Evolutionary conservation across 768 basidiomycete species (phyloP).

Genomic region (Gyrodon lividus): DNA sequence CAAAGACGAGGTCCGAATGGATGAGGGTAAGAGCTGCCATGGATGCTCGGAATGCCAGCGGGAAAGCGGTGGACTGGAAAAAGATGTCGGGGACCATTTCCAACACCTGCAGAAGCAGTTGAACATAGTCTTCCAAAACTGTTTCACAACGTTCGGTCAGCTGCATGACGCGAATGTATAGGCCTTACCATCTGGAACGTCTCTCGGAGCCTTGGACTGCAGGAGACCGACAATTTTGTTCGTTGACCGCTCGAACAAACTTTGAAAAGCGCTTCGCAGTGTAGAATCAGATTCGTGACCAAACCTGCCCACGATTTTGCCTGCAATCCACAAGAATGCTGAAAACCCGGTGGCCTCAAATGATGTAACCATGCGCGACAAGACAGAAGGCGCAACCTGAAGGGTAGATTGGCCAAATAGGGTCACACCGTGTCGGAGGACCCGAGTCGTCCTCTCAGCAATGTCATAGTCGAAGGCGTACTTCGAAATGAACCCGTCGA

Average conservation of each 20-base stretch:
- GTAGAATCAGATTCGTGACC: constrained; percentile 60
- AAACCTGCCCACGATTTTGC: constrained; percentile 79
- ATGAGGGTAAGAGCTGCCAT: constrained; percentile 82
- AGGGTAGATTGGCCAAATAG: constrained; percentile 73
- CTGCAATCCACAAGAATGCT: constrained; percentile 91
- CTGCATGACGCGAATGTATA: not conserved
- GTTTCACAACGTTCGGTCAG: constrained; percentile 5
- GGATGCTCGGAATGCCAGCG: constrained; percentile 70
- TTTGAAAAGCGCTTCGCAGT: constrained; percentile 57
- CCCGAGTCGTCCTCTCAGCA: constrained; percentile 80
- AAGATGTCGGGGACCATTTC: constrained; percentile 71
- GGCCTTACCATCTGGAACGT: constrained; percentile 86
- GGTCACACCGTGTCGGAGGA: constrained; percentile 78
- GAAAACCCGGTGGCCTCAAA: constrained; percentile 83
- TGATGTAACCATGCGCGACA: constrained; percentile 70
- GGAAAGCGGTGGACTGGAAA: constrained; percentile 76
- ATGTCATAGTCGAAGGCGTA: constrained; percentile 75
- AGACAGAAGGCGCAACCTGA: constrained; percentile 64
- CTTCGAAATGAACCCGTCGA: constrained; percentile 77
- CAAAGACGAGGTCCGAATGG: constrained; percentile 78
- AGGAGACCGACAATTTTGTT: constrained; percentile 66
- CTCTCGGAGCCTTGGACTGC: constrained; percentile 62
- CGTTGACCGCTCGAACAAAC: constrained; percentile 75
- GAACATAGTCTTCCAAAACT: constrained; percentile 96
- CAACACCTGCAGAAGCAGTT: constrained; percentile 69